A percentile compares a stretch with the other conserved stretches of the same genome.
phyloP scores from a whole-genome alignment of 441 rosid species.

The Syzygium syzygioides region DNA sequence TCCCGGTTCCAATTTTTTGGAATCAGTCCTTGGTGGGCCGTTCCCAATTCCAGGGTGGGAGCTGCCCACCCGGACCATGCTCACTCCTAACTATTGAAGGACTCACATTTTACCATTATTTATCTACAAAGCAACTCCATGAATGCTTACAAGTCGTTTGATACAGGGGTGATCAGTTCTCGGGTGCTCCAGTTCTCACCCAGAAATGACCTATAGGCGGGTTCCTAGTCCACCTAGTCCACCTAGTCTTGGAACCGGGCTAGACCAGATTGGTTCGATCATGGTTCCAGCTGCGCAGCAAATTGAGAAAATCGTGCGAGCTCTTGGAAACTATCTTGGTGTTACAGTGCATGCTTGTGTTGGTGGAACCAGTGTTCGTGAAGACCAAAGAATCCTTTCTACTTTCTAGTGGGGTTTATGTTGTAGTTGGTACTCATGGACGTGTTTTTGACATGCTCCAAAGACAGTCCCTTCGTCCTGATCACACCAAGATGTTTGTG shows the following conservation, averaged over 20 bases:
- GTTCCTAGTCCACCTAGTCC: no score
- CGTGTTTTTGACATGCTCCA: constrained; percentile 5
- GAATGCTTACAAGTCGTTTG: background rate
- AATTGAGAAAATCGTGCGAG: constrained; percentile 6
- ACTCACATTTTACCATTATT: background rate
- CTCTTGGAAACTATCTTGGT: constrained; percentile 7
- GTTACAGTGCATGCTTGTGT: constrained; percentile 6
- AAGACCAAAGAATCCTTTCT: constrained; percentile 1
- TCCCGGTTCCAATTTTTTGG: no score
- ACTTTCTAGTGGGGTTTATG: background rate
- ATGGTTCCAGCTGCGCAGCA: background rate
- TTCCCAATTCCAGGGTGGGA: no score
- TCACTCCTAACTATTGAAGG: background rate
- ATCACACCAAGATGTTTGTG: constrained; percentile 6
- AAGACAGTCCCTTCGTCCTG: constrained; percentile 6
- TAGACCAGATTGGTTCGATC: no score
- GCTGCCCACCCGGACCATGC: no score
- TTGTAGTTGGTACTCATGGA: background rate
- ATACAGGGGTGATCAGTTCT: background rate
- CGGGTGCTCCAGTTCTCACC: no score
- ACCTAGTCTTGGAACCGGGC: no score
- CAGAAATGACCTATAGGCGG: no score
- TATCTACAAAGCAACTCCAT: background rate
- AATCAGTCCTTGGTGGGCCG: no score
- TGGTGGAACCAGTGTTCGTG: constrained; percentile 6